A percentile compares a stretch with the other conserved stretches of the same genome.
phyloP scores from a whole-genome alignment of 2,329 filamentous ascomycete genomes.

The Graphiopsis chlorocephala region DNA sequence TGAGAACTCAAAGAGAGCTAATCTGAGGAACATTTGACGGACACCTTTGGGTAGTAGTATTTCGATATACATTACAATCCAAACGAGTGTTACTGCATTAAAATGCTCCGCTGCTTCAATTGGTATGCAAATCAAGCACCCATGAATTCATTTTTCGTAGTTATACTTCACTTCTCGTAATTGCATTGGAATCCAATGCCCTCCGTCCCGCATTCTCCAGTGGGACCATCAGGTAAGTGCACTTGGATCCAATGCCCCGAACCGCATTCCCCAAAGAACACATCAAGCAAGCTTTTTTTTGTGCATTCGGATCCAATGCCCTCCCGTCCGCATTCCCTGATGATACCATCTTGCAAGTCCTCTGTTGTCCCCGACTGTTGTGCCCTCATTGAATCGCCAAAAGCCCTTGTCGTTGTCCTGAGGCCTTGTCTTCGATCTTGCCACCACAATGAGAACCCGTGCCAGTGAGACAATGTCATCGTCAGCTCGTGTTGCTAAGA shows the following conservation, averaged over 20 bases:
- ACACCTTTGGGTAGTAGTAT: background rate
- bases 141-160: background rate
- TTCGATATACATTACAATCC: background rate
- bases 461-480: background rate
- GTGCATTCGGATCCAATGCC: background rate
- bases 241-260: too few relatives aligned
- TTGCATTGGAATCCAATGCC: background rate
- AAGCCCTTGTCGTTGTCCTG: background rate
- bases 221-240: too few relatives aligned
- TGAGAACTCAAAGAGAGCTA: constrained; percentile 19
- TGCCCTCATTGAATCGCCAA: background rate
- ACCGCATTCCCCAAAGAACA: too few relatives aligned
- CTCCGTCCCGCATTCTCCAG: background rate
- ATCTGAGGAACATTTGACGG: constrained; percentile 15
- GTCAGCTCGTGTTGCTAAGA: too few relatives aligned
- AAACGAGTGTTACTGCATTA: background rate
- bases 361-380: background rate
- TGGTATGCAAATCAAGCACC: background rate
- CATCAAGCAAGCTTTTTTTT: too few relatives aligned
- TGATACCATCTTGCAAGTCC: background rate
- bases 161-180: background rate
- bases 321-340: background rate
- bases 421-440: too few relatives aligned
- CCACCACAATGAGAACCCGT: too few relatives aligned
- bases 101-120: background rate